Percentiles rank a stretch among this genome's conserved stretches.
Conservation (phyloP, 176 grass and related monocot genomes). For the Pharus latifolius region DNA sequence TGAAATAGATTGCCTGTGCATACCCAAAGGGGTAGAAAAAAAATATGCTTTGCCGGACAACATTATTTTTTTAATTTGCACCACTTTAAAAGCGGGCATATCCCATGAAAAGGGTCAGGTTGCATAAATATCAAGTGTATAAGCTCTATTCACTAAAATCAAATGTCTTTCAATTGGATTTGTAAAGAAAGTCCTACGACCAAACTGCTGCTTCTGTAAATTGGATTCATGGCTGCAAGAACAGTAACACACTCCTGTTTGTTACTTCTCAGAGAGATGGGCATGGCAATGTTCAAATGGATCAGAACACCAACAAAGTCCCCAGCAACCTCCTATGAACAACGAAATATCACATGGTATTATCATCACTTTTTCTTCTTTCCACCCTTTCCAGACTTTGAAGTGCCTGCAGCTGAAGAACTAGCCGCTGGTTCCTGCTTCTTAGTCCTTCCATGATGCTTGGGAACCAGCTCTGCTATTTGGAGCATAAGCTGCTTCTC, state of each 20-base stretch:
- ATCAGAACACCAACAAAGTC: not conserved
- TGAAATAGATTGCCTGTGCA: too few species aligned
- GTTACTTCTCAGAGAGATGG: not conserved
- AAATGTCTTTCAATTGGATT: not conserved
- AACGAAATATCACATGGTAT: not conserved
- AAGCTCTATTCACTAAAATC: not conserved
- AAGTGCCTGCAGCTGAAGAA: conserved; percentile 22
- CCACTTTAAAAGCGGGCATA: too few species aligned
- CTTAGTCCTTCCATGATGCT: conserved; percentile 83
- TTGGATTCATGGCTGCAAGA: not conserved
- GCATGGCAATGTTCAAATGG: not conserved
- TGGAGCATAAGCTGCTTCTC: conserved; percentile 83
- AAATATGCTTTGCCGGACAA: too few species aligned
- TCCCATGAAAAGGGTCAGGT: too few species aligned
- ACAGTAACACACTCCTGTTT: not conserved
- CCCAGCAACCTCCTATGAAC: not conserved
- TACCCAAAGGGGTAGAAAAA: too few species aligned
- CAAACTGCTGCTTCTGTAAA: not conserved
- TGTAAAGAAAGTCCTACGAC: not conserved
- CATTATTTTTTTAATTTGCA: too few species aligned
- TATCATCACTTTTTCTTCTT: conserved; percentile 71
- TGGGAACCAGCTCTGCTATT: conserved; percentile 80
- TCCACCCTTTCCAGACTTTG: conserved; percentile 45
- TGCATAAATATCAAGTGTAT: not conserved
- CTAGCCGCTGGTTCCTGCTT: conserved; percentile 49